Conservation (phyloP, 257 asterid genomes). For the Gardenia jasminoides region DNA sequence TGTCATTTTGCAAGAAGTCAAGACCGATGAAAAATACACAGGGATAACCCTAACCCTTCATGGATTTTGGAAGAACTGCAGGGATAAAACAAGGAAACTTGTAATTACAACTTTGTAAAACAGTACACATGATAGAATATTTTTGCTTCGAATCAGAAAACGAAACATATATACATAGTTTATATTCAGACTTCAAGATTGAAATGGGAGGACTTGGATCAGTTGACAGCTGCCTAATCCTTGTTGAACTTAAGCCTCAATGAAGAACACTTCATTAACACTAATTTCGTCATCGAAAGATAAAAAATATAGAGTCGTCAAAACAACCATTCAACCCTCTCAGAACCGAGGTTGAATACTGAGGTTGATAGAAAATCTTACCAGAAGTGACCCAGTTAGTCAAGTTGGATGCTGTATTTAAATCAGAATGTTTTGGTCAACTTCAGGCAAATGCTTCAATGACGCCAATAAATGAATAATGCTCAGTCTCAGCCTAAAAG, state of each 20-base stretch:
- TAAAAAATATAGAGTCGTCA: neutral
- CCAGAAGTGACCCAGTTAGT: neutral
- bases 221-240: neutral
- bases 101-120: too few relatives aligned
- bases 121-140: too few relatives aligned
- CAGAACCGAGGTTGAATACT: neutral
- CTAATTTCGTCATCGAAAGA: neutral
- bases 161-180: too few relatives aligned
- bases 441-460: neutral
- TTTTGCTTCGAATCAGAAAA: too few relatives aligned
- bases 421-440: neutral
- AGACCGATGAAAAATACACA: too few relatives aligned
- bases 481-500: too few relatives aligned
- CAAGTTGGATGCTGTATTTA: neutral
- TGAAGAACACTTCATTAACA: neutral
- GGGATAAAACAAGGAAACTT: too few relatives aligned
- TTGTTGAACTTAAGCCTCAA: neutral
- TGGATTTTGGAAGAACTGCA: too few relatives aligned
- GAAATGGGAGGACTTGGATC: neutral
- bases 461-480: neutral
- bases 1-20: too few relatives aligned
- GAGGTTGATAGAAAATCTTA: neutral
- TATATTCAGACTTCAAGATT: too few relatives aligned
- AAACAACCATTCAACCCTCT: neutral
- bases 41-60: too few relatives aligned